Base-by-base conservation (phyloP, 768 basidiomycete genomes). In the Tubosaeta sp. region DNA sequence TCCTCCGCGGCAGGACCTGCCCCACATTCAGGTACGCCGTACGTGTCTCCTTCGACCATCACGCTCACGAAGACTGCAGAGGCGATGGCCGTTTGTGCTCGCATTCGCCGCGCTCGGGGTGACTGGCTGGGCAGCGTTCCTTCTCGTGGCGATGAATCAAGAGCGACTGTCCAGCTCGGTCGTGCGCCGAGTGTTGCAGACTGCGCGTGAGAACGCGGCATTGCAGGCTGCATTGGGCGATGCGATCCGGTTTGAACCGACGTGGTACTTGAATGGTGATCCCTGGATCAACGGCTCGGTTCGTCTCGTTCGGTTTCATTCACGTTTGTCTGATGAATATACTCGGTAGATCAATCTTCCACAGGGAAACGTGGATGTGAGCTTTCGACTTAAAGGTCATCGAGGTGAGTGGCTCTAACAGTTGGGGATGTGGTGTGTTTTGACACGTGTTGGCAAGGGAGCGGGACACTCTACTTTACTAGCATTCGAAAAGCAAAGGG, bases 401-500 rank as follows among this genome's bases (percentile, higher is more conserved):
- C 81, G 76, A 72, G 80, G 88, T 82, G 21, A 40, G 73, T 62
- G 6, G 38, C 6, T 1, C 34, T 34, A n/a, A n/a, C n/a, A n/a
- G n/a, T 34, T 41, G 14, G n/a, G 42, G 24, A 25, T 12, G 25
- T 19, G 14, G 27, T 27, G 8, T 47, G 44, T 27, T 10, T 19
- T 32, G 40, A 47, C 19, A n/a, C n/a, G 29, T 9, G 21, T 39
- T 25, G 16, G 22, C 6, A 51, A 89, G 87, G 79, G 19, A 74
- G 81, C 18, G 89, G 89, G 6, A 91, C 87, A 16, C 65, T 90
- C 2, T 90, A 91, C 62, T 91, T 90, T 64, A 90, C 88, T 3
- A 90, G 87, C 64, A 84, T 91, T 49, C 77, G 89, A 38, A 84
- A 81, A 69, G 80, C 76, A 14, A 90, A 89, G 61, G 87, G 86